Evolutionary conservation across 306 rosid species (phyloP).

Genomic region (Sphenostylis stenocarpa): DNA sequence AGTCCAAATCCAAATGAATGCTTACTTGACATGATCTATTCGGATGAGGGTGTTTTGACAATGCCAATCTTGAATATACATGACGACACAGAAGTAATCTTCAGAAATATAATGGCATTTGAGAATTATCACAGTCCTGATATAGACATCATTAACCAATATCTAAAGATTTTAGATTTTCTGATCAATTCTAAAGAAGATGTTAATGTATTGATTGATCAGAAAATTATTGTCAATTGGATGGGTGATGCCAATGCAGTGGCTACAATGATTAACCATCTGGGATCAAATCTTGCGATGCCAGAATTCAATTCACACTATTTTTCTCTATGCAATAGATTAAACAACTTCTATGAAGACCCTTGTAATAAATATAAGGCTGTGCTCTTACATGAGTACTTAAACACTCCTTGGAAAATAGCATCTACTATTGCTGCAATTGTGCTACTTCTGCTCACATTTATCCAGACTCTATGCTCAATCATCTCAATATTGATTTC

Average conservation of each 20-base stretch:
- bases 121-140: constrained; percentile 27
- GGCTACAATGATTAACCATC: neutral
- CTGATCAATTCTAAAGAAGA: neutral
- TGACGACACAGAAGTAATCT: neutral
- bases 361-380: neutral
- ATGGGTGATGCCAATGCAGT: neutral
- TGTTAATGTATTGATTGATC: neutral
- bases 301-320: neutral
- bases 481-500: neutral
- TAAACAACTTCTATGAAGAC: neutral
- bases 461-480: neutral
- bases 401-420: constrained; percentile 1
- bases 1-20: neutral
- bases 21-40: constrained; percentile 26
- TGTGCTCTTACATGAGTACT: neutral
- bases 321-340: neutral
- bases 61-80: constrained; percentile 22
- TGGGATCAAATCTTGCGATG: neutral
- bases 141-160: neutral
- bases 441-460: neutral
- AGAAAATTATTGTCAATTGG: neutral
- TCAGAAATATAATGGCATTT: constrained; percentile 37
- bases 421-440: neutral
- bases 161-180: constrained; percentile 17
- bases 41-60: neutral